Conservation (phyloP, 148 eudicot species). For the Diospyros kaki region DNA sequence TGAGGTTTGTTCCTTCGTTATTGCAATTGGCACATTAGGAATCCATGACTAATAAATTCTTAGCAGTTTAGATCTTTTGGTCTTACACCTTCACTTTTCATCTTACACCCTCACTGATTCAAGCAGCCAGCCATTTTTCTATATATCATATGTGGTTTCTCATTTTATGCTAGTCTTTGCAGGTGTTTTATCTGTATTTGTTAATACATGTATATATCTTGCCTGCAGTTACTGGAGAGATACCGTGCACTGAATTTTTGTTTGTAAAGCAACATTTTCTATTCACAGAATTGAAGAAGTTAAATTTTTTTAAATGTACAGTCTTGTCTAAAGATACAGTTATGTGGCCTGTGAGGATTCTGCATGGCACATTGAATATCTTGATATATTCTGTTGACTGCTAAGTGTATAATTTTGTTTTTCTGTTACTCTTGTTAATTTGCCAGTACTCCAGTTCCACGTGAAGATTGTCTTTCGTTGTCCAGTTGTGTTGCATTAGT, state of each 20-base stretch:
- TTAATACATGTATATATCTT: too few species aligned
- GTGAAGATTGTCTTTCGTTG: too few species aligned
- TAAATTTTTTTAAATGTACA: neutral
- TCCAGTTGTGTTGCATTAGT: too few species aligned
- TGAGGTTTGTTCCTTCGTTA: slow-evolving; percentile 52
- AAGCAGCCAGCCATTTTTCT: neutral
- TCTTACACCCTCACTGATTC: neutral
- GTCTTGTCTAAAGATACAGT: neutral
- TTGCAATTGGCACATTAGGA: neutral
- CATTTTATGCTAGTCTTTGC: neutral
- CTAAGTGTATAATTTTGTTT: neutral
- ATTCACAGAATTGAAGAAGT: neutral
- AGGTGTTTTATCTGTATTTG: neutral
- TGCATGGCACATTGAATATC: neutral
- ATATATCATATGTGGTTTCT: neutral
- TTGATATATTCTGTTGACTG: neutral
- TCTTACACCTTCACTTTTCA: neutral
- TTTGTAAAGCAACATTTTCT: neutral
- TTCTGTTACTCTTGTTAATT: neutral
- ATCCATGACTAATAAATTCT: neutral
- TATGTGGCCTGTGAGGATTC: neutral
- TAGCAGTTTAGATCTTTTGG: neutral
- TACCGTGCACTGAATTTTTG: too few species aligned
- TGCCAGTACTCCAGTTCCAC: neutral
- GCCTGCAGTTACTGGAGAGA: too few species aligned